These are phyloP conservation scores for Talaromyces sp. DNA, from an alignment of 2,329 filamentous ascomycete species.

Conservation along the genomic window DNA sequence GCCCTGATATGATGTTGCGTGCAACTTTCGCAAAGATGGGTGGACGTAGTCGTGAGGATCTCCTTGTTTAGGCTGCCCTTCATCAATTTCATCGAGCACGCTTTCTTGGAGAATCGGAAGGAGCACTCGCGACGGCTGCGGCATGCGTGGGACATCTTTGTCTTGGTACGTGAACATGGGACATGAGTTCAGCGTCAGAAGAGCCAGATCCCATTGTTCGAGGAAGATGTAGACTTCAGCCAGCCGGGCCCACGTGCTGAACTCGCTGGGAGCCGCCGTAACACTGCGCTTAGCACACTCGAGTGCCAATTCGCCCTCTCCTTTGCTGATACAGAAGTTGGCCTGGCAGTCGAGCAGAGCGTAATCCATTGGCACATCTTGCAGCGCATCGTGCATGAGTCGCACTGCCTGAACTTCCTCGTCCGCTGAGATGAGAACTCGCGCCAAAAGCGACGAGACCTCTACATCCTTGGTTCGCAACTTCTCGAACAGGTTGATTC, in stretches of 20 bases:
- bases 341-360: slow-evolving; percentile 93
- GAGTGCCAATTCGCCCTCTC: slow-evolving; percentile 77
- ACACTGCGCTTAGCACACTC: slow-evolving; percentile 93
- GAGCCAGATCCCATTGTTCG: slow-evolving; percentile 94
- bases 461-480: slow-evolving; percentile 84
- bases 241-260: slow-evolving; percentile 90
- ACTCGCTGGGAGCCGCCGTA: slow-evolving; percentile 92
- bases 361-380: slow-evolving; percentile 95
- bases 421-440: slow-evolving; percentile 87
- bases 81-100: slow-evolving; percentile 91
- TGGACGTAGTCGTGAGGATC: slow-evolving; percentile 82
- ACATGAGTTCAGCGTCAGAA: slow-evolving; percentile 94
- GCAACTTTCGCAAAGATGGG: slow-evolving; percentile 75
- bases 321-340: slow-evolving; percentile 84
- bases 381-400: slow-evolving; percentile 78
- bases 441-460: slow-evolving; percentile 85
- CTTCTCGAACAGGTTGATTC: slow-evolving; percentile 97
- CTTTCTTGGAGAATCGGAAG: slow-evolving; percentile 85
- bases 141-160: slow-evolving; percentile 92
- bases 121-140: slow-evolving; percentile 80
- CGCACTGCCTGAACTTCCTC: slow-evolving; percentile 95
- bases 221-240: slow-evolving; percentile 90
- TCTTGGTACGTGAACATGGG: slow-evolving; percentile 99
- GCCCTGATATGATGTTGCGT: slow-evolving; percentile 85
- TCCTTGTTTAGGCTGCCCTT: slow-evolving; percentile 67